A percentile compares a stretch with the other conserved stretches of the same genome.
phyloP scores from a whole-genome alignment of 169 alveolate species.

The Babesia ovata region DNA sequence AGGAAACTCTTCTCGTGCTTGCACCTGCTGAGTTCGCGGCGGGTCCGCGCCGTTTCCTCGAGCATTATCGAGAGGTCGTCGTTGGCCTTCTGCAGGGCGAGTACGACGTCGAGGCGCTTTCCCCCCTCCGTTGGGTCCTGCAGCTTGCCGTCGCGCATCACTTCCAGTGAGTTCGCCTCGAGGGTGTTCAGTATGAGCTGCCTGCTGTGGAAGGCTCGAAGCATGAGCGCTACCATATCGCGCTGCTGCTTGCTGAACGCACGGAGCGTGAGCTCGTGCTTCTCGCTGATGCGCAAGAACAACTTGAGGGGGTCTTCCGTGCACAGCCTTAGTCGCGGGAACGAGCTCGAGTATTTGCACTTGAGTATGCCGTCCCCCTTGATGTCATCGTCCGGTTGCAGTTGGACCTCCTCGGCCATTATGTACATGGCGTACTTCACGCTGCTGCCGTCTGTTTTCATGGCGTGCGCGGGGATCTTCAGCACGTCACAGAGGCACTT shows the following conservation, averaged over 20 bases:
- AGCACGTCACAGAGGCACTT: neutral
- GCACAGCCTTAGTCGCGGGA: constrained; percentile 52
- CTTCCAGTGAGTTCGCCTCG: constrained; percentile 59
- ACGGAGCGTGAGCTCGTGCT: constrained; percentile 44
- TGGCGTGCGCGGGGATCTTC: neutral
- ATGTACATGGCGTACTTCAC: constrained; percentile 43
- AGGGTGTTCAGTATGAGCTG: constrained; percentile 43
- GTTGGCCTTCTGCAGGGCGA: constrained; percentile 49
- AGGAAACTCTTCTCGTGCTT: constrained; percentile 65
- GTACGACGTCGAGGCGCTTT: constrained; percentile 36
- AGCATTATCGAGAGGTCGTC: constrained; percentile 53
- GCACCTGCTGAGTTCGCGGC: constrained; percentile 45
- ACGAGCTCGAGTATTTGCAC: constrained; percentile 52
- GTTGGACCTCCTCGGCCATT: constrained; percentile 56
- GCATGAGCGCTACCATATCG: constrained; percentile 60
- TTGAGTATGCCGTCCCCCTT: constrained; percentile 28
- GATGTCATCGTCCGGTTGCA: constrained; percentile 59
- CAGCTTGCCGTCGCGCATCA: constrained; percentile 58
- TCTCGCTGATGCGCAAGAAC: constrained; percentile 35
- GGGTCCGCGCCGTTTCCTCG: constrained; percentile 42
- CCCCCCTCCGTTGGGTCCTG: constrained; percentile 46
- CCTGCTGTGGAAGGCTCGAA: constrained; percentile 68
- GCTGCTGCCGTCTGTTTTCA: constrained; percentile 14
- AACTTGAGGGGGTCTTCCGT: constrained; percentile 39
- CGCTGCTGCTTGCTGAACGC: constrained; percentile 61